Conservation (phyloP, 306 rosid genomes). For the Trifolium fragiferum region DNA sequence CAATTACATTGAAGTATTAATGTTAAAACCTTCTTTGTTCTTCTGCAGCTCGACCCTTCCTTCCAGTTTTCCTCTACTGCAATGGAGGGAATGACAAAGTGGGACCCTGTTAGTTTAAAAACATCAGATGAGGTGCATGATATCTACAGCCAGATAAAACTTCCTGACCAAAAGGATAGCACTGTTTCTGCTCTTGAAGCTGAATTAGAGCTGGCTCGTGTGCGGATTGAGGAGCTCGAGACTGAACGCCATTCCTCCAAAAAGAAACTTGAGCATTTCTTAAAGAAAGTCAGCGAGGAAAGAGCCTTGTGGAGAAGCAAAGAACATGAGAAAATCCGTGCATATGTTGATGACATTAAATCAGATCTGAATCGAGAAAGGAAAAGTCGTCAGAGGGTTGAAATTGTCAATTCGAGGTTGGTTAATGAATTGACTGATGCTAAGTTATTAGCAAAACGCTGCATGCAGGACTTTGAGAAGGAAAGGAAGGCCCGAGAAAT, state of each 20-base stretch:
- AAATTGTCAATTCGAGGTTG: constrained; percentile 78
- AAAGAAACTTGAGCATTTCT: constrained; percentile 81
- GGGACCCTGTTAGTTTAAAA: constrained; percentile 81
- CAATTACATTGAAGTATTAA: constrained; percentile 10
- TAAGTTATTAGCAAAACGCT: constrained; percentile 71
- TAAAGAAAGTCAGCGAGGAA: constrained; percentile 84
- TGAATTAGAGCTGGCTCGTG: constrained; percentile 79
- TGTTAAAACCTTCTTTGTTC: constrained; percentile 10
- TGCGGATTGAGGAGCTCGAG: constrained; percentile 80
- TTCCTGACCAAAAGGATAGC: constrained; percentile 69
- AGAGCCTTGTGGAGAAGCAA: constrained; percentile 77
- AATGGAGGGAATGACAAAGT: constrained; percentile 92
- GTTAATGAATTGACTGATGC: constrained; percentile 88
- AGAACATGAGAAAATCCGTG: constrained; percentile 94
- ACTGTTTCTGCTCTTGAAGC: constrained; percentile 79
- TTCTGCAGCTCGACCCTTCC: constrained; percentile 58
- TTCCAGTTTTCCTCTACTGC: constrained; percentile 66
- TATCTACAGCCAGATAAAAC: constrained; percentile 67
- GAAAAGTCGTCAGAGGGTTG: constrained; percentile 79
- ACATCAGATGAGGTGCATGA: constrained; percentile 62
- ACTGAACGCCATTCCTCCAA: constrained; percentile 74
- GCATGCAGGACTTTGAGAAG: constrained; percentile 82
- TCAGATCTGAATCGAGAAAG: constrained; percentile 77
- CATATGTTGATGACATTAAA: constrained; percentile 72
- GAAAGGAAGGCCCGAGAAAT: constrained; percentile 82